These are phyloP conservation scores for Harringtonia lauricola DNA, from an alignment of 2,329 filamentous ascomycete species.

Conservation along the genomic window DNA sequence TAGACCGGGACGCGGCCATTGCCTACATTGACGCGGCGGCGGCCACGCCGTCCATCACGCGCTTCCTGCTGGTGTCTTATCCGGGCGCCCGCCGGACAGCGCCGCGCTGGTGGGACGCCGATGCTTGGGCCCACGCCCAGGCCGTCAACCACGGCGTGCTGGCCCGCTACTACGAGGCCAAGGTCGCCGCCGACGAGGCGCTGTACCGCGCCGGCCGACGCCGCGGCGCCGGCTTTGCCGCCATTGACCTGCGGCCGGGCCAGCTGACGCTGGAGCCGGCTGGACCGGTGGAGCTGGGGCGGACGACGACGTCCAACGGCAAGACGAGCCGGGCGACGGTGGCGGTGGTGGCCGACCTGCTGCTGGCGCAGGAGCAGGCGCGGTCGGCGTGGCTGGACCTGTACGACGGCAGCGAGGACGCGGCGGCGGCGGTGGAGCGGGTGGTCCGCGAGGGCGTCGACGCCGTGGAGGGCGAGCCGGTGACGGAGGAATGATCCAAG, in stretches of 20 bases:
- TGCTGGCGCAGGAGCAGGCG: slow-evolving; percentile 35
- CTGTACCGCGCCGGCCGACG: slow-evolving; percentile 36
- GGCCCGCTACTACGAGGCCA: slow-evolving; percentile 47
- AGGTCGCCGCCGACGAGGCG: slow-evolving; percentile 47
- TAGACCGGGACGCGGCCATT: slow-evolving; percentile 54
- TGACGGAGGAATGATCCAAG: slow-evolving; percentile 7
- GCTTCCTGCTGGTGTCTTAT: slow-evolving; percentile 57
- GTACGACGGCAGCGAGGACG: slow-evolving; percentile 39
- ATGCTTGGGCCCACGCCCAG: slow-evolving; percentile 29
- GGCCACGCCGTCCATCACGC: slow-evolving; percentile 38
- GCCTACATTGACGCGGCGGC: slow-evolving; percentile 51
- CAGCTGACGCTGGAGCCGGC: slow-evolving; percentile 35
- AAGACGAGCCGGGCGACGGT: slow-evolving; percentile 46
- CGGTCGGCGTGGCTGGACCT: slow-evolving; percentile 44
- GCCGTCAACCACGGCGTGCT: slow-evolving; percentile 31
- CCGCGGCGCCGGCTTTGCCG: slow-evolving; percentile 26
- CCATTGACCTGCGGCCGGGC: slow-evolving; percentile 43
- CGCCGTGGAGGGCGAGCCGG: slow-evolving; percentile 38
- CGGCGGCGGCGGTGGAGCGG: slow-evolving; percentile 34
- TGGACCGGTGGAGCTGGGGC: slow-evolving; percentile 35
- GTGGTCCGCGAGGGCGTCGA: slow-evolving; percentile 39
- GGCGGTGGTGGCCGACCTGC: slow-evolving; percentile 42
- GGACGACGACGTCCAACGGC: slow-evolving; percentile 25
- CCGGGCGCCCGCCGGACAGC: slow-evolving; percentile 37
- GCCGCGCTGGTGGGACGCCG: slow-evolving; percentile 45